These are phyloP conservation scores for Conidiobolus incongruus DNA, from an alignment of 371 early-diverging fungal genomes.

Conservation along the genomic window DNA sequence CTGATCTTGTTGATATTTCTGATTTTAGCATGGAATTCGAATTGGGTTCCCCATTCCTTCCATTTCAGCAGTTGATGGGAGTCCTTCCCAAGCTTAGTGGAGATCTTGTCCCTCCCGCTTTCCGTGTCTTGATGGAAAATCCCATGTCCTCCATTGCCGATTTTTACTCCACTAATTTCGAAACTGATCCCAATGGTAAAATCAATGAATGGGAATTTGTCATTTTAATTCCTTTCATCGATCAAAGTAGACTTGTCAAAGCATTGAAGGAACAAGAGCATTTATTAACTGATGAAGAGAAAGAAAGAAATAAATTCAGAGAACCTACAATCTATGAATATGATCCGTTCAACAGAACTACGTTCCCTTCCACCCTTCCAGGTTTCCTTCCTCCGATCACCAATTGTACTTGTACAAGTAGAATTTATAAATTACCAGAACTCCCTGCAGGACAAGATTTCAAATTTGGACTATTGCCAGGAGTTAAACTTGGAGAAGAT, in stretches of 20 bases:
- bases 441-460: conserved; percentile 10
- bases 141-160: conserved; percentile 67
- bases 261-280: conserved; percentile 55
- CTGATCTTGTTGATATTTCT: conserved; percentile 30
- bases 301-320: conserved; percentile 36
- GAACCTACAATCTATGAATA: conserved; percentile 33
- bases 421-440: neutral
- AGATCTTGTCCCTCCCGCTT: conserved; percentile 51
- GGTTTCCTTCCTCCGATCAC: conserved; percentile 26
- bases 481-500: conserved; percentile 35
- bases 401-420: neutral
- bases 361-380: conserved; percentile 42
- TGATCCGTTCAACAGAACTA: conserved; percentile 16
- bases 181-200: conserved; percentile 95
- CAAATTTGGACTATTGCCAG: conserved; percentile 36
- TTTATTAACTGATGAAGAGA: conserved; percentile 39
- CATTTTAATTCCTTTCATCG: conserved; percentile 85
- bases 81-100: conserved; percentile 82
- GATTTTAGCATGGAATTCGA: conserved; percentile 44
- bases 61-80: conserved; percentile 97
- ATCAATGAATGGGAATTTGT: conserved; percentile 96
- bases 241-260: conserved; percentile 52
- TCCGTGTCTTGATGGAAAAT: conserved; percentile 68
- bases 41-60: conserved; percentile 71
- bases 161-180: conserved; percentile 81